These are phyloP conservation scores for Carex arenaria DNA, from an alignment of 202 grass and related monocot genomes.

Conservation along the genomic window DNA sequence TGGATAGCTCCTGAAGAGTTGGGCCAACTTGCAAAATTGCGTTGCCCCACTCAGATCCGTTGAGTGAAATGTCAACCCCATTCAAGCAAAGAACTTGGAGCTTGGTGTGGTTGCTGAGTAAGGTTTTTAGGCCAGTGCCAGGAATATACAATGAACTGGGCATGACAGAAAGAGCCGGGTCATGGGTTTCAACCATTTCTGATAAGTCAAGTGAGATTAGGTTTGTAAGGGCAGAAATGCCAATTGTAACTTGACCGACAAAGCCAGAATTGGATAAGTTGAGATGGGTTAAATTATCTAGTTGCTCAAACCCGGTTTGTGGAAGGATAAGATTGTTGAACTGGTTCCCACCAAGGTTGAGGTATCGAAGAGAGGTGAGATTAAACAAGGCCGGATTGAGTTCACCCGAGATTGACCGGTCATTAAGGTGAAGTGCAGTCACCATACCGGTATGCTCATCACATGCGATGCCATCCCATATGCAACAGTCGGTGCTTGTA, in stretches of 20 bases:
- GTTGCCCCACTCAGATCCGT: background rate
- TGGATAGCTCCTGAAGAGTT: too few species aligned
- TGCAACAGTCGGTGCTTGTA: slow-evolving; percentile 27
- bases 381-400: slow-evolving; percentile 23
- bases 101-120: slow-evolving; percentile 24
- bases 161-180: background rate
- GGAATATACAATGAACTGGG: background rate
- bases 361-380: slow-evolving; percentile 24
- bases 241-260: too few species aligned
- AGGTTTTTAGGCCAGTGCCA: background rate
- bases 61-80: background rate
- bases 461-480: slow-evolving; percentile 31
- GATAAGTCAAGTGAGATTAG: slow-evolving; percentile 29
- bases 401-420: background rate
- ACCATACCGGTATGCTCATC: slow-evolving; percentile 7
- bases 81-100: slow-evolving; percentile 22
- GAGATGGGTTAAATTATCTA: too few species aligned
- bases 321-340: too few species aligned
- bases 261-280: too few species aligned
- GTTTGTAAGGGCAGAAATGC: background rate
- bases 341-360: slow-evolving; percentile 23
- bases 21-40: background rate
- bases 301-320: too few species aligned
- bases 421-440: slow-evolving; percentile 12
- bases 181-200: too few species aligned